Evolutionary conservation across 805 yeast species (phyloP).

Genomic region (Candida montana): DNA sequence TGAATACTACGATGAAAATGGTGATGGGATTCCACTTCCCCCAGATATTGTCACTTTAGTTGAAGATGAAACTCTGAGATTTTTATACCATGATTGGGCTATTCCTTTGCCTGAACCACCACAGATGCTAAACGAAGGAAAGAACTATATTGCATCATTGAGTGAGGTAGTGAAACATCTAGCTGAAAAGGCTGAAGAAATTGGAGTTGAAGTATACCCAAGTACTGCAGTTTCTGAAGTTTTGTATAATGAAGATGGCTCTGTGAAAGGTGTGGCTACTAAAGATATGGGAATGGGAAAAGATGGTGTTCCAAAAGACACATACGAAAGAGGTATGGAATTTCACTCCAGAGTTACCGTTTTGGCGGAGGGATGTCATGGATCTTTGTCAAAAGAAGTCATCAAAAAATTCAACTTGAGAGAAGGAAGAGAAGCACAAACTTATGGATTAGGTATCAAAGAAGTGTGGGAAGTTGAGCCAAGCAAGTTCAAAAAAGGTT

Average conservation of each 20-base stretch:
- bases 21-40: conserved; percentile 70
- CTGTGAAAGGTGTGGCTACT: conserved; percentile 87
- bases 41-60: conserved; percentile 71
- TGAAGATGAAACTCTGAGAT: conserved; percentile 67
- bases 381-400: conserved; percentile 77
- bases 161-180: conserved; percentile 76
- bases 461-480: conserved; percentile 96
- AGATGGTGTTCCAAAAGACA: conserved; percentile 68
- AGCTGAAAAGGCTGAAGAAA: conserved; percentile 83
- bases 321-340: conserved; percentile 96
- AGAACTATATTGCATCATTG: conserved; percentile 80
- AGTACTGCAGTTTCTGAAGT: conserved; percentile 83
- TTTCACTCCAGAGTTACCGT: conserved; percentile 87
- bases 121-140: conserved; percentile 74
- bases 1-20: conserved; percentile 44
- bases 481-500: conserved; percentile 74
- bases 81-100: conserved; percentile 53
- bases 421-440: conserved; percentile 62
- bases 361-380: conserved; percentile 98
- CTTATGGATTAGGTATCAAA: conserved; percentile 93
- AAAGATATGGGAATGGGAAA: conserved; percentile 84
- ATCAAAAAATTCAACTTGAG: conserved; percentile 67
- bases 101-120: conserved; percentile 90
- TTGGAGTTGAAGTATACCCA: conserved; percentile 92
- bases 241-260: conserved; percentile 53